These are phyloP conservation scores for Alternaria longipes DNA, from an alignment of 2,329 filamentous ascomycete species.

Conservation along the genomic window DNA sequence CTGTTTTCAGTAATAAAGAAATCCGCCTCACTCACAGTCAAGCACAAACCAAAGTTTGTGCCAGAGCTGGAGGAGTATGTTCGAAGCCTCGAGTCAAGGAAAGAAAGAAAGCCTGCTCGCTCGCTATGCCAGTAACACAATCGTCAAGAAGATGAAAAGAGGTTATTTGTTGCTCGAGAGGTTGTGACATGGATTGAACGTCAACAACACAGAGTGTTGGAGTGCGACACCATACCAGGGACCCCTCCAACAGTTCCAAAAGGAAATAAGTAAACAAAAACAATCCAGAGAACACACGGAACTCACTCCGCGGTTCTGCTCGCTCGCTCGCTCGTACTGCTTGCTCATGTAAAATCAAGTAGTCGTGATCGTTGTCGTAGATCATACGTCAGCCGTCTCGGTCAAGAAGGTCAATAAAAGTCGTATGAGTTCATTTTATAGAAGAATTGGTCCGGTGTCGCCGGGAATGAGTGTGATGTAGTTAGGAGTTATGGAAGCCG, in stretches of 20 bases:
- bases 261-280: constrained; percentile 15
- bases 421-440: constrained; percentile 30
- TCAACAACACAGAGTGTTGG: constrained; percentile 19
- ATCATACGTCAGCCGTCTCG: constrained; percentile 40
- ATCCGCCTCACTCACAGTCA: constrained; percentile 17
- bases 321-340: constrained; percentile 9
- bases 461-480: constrained; percentile 40
- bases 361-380: constrained; percentile 31
- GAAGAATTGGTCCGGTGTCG: constrained; percentile 26
- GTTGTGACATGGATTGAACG: constrained; percentile 3
- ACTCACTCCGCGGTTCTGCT: constrained; percentile 18
- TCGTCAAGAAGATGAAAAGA: constrained; percentile 36
- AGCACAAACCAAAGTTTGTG: background rate
- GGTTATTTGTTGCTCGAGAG: constrained; percentile 10
- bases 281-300: constrained; percentile 21
- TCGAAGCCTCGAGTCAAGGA: constrained; percentile 11
- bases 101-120: constrained; percentile 22
- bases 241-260: constrained; percentile 15
- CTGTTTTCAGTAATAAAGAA: constrained; percentile 18
- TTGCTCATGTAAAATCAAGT: constrained; percentile 17
- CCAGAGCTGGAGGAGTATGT: constrained; percentile 17
- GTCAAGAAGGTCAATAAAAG: constrained; percentile 33
- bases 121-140: constrained; percentile 54
- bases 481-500: constrained; percentile 37
- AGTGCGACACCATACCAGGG: constrained; percentile 16